These are phyloP conservation scores for Psidium guajava DNA, from an alignment of 345 rosid genomes.

Conservation along the genomic window DNA sequence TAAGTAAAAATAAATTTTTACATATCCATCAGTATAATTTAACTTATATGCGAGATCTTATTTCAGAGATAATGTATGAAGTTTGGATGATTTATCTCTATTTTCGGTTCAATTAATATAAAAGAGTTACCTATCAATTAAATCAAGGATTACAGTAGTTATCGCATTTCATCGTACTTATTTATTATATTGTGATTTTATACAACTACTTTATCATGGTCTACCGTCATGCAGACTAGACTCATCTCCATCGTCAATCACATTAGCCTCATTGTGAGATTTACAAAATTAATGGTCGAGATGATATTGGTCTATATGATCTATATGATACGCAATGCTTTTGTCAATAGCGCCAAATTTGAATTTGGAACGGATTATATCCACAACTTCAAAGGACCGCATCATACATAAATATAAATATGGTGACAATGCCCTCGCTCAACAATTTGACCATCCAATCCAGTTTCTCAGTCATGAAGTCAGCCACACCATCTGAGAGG, in stretches of 20 bases:
- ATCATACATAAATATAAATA: neutral
- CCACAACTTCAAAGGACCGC: too few relatives aligned
- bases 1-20: neutral
- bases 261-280: fast-evolving
- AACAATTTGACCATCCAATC: neutral
- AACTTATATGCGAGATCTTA: neutral
- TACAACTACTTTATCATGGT: neutral
- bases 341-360: neutral
- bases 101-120: neutral
- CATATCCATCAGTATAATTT: neutral
- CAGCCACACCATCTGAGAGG: neutral
- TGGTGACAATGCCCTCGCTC: neutral
- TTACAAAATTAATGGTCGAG: neutral
- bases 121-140: neutral
- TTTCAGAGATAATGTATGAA: neutral
- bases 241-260: neutral
- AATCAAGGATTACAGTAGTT: neutral
- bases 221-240: neutral
- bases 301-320: neutral
- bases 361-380: neutral
- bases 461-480: neutral
- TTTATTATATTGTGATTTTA: neutral
- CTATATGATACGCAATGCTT: neutral
- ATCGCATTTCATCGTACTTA: neutral
- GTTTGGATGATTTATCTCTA: neutral